Base-by-base conservation (phyloP, 1,139 yeast genomes). In the Sugiyamaella novakii region DNA sequence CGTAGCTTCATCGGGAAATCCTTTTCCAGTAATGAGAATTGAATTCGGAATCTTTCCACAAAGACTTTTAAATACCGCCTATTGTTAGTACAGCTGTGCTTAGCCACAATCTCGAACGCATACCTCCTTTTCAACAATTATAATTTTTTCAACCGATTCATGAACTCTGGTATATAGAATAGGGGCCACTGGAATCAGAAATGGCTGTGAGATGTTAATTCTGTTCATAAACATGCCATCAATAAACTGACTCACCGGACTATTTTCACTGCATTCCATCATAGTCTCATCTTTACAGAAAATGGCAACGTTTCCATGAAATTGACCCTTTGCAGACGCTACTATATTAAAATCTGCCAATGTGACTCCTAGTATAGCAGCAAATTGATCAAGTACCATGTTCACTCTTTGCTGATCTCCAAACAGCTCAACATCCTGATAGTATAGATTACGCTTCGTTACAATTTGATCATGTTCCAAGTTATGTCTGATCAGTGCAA, bases 1-100 rank as follows among this genome's bases (percentile, higher is more conserved):
- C 17, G 87, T 84, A 49, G 82, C 73, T 44, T 78, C 70, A 61
- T 87, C 94, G 0, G 94, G 91, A 55, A 72, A 84, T 3, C 94
- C 94, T 62, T 81, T 81, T 0, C 87, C 91, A 3, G 65, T 80
- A 1, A 83, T 60, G 0, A 80, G 57, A 3, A 80, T 56, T 18
- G 55, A 50, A 7, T 57, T 44, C 15, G 38, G 24, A 5, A 59
- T 38, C 3, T 31, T 15, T 3, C 44, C 50, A 19, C 55, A 55
- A 5, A 66, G 53, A 7, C 56, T 54, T 14, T 58, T 56, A 45
- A 64, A 66, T 6, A 66, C 62, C 0, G 71, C 68, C 55, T 54
- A 24, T n/a, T 15, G 19, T 21, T 28, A 22, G 8, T 22, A 22
- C 25, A 6, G 25, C 25, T 8, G 5, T 22, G 8, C 25, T 22